These are phyloP conservation scores for Nitzschia palea DNA, from an alignment of 108 stramenopile species.

Conservation along the genomic window DNA sequence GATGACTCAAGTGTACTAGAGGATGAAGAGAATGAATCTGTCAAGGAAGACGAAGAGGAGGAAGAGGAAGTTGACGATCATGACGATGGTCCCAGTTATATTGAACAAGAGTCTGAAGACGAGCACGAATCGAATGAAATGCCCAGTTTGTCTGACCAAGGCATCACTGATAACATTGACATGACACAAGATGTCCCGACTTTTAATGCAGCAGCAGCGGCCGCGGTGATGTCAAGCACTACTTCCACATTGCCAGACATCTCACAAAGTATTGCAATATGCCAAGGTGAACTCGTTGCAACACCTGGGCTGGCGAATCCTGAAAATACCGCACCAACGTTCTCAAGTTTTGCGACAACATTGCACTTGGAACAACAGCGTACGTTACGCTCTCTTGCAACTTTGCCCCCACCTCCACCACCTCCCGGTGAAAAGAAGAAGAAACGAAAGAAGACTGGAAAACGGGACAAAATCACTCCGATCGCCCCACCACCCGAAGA, in stretches of 20 bases:
- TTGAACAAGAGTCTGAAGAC: slow-evolving; percentile 9
- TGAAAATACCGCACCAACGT: no score
- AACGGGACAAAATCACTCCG: slow-evolving; percentile 23
- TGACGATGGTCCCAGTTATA: background rate
- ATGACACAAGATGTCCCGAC: slow-evolving; percentile 17
- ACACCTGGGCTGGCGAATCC: no score
- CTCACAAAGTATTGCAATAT: no score
- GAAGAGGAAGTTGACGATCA: slow-evolving; percentile 2
- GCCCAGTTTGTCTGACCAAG: background rate
- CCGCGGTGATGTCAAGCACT: background rate
- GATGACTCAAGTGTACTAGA: slow-evolving; percentile 32
- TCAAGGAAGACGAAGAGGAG: slow-evolving; percentile 12
- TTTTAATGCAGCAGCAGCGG: background rate
- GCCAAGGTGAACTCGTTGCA: no score
- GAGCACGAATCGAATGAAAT: slow-evolving; percentile 11
- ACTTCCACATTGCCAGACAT: no score
- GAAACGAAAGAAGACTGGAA: slow-evolving; percentile 18
- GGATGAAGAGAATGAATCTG: background rate
- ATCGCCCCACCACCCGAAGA: slow-evolving; percentile 65
- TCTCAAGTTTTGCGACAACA: no score
- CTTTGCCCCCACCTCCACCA: slow-evolving; percentile 28
- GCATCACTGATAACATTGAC: background rate
- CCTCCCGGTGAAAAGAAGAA: slow-evolving; percentile 25
- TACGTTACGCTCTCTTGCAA: background rate
- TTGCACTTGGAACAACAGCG: no score